Percentiles rank a stretch among this genome's conserved stretches.
Evolutionary conservation across 2,329 filamentous ascomycete genomes (phyloP).

Genomic region (Endothia cerciana): DNA sequence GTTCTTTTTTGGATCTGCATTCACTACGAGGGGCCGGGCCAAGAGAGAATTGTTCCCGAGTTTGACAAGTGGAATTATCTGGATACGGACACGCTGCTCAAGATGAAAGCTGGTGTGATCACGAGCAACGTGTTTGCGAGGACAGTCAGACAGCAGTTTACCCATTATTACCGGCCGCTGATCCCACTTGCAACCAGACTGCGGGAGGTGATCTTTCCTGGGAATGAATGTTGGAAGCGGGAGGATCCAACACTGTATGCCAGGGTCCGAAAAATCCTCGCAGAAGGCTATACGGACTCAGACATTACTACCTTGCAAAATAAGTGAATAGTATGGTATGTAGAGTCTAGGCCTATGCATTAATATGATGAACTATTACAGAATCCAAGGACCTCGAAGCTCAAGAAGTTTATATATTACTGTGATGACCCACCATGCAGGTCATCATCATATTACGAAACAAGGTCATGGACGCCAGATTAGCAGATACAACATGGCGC

Average conservation of each 20-base stretch:
- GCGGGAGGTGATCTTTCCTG: constrained; percentile 31
- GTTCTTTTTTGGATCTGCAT: constrained; percentile 52
- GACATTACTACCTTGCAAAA: not conserved
- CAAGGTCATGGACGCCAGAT: too few relatives aligned
- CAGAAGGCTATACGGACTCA: not conserved
- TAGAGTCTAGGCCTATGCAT: too few relatives aligned
- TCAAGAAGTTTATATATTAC: too few relatives aligned
- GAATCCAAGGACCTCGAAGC: too few relatives aligned
- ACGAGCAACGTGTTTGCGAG: not conserved
- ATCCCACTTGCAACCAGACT: constrained; percentile 43
- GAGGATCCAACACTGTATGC: constrained; percentile 26
- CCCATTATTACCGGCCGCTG: constrained; percentile 42
- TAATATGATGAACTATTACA: too few relatives aligned
- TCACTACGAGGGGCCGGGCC: constrained; percentile 40
- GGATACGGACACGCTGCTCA: not conserved
- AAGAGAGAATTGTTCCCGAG: constrained; percentile 34
- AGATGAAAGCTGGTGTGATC: not conserved
- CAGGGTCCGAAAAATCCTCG: constrained; percentile 27
- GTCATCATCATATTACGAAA: too few relatives aligned
- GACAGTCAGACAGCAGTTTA: constrained; percentile 23
- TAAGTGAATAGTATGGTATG: not conserved
- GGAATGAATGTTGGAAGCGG: constrained; percentile 10
- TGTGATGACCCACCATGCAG: too few relatives aligned
- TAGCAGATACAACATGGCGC: too few relatives aligned
- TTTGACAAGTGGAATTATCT: constrained; percentile 33